Evolutionary conservation across 2,329 filamentous ascomycete species (phyloP).

Genomic region (Chrysoporthe cubensis): DNA sequence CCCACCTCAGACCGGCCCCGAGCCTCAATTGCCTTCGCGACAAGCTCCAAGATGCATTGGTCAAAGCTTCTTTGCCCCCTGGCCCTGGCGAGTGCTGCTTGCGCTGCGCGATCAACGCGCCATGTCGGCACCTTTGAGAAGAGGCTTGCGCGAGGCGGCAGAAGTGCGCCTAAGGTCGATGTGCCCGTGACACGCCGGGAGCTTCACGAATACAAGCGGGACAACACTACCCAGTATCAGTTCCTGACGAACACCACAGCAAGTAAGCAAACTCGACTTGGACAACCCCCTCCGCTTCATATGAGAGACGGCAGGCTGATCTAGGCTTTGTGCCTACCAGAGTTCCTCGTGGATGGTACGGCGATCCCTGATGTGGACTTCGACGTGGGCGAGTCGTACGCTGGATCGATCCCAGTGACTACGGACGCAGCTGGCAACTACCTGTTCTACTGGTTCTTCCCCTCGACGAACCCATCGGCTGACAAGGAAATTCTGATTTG

Average conservation of each 20-base stretch:
- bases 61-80: conserved; percentile 19
- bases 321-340: conserved; percentile 32
- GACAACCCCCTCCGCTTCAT: background rate
- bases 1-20: background rate
- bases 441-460: conserved; percentile 71
- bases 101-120: conserved; percentile 22
- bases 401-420: conserved; percentile 64
- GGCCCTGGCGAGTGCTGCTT: conserved; percentile 20
- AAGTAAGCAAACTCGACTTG: conserved; percentile 17
- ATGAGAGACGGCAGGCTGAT: background rate
- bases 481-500: conserved; percentile 66
- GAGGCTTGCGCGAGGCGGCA: conserved; percentile 15
- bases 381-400: conserved; percentile 68
- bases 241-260: conserved; percentile 28
- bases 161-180: conserved; percentile 2
- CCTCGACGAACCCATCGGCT: conserved; percentile 53
- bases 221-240: conserved; percentile 18
- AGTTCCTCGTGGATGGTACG: conserved; percentile 66
- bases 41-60: conserved; percentile 21
- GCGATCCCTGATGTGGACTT: conserved; percentile 71
- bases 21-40: background rate
- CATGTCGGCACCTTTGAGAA: conserved; percentile 28
- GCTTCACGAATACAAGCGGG: conserved; percentile 23
- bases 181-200: conserved; percentile 13
- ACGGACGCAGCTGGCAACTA: conserved; percentile 46